A percentile compares a stretch with the other conserved stretches of the same genome.
phyloP scores from a whole-genome alignment of 208 protist genomes.

The Crithidia fasciculata region DNA sequence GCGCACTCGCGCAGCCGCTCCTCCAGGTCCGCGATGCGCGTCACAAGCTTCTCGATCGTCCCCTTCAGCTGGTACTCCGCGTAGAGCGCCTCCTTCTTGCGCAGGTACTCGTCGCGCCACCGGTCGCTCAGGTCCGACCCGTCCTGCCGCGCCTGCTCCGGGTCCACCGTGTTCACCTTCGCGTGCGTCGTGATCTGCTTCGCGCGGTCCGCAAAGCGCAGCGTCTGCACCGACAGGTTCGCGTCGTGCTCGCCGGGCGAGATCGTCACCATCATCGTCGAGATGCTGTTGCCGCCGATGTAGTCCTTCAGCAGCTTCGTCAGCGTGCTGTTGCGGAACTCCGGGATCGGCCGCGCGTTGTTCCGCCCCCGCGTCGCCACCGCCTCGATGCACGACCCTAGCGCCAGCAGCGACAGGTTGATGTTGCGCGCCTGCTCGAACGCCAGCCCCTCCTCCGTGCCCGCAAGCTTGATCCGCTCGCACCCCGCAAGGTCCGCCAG shows the following conservation, averaged over 20 bases:
- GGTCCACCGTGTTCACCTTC: slow-evolving; percentile 77
- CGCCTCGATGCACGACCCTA: slow-evolving; percentile 85
- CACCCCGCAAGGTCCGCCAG: slow-evolving; percentile 85
- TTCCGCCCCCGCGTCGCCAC: slow-evolving; percentile 57
- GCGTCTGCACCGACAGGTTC: slow-evolving; percentile 82
- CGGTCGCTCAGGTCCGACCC: slow-evolving; percentile 47
- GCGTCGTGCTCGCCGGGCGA: slow-evolving; percentile 68
- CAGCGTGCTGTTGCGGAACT: slow-evolving; percentile 87
- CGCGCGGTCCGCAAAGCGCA: slow-evolving; percentile 87
- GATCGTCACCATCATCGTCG: slow-evolving; percentile 84
- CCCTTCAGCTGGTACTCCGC: slow-evolving; percentile 75
- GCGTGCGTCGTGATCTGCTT: slow-evolving; percentile 84
- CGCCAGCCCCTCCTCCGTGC: slow-evolving; percentile 67
- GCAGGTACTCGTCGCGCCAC: slow-evolving; percentile 65
- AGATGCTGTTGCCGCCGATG: slow-evolving; percentile 86
- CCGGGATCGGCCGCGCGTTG: slow-evolving; percentile 50
- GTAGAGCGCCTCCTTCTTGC: slow-evolving; percentile 81
- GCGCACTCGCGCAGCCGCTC: slow-evolving; percentile 43
- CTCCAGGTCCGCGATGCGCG: slow-evolving; percentile 71
- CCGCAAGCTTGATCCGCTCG: slow-evolving; percentile 81
- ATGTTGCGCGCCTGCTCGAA: slow-evolving; percentile 90
- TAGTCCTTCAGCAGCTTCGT: slow-evolving; percentile 90
- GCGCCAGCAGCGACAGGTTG: slow-evolving; percentile 80
- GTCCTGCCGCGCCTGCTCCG: slow-evolving; percentile 42
- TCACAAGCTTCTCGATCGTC: slow-evolving; percentile 63